phyloP scores from a whole-genome alignment of 177 flowering plant genomes.

The Tripterygium wilfordii region DNA sequence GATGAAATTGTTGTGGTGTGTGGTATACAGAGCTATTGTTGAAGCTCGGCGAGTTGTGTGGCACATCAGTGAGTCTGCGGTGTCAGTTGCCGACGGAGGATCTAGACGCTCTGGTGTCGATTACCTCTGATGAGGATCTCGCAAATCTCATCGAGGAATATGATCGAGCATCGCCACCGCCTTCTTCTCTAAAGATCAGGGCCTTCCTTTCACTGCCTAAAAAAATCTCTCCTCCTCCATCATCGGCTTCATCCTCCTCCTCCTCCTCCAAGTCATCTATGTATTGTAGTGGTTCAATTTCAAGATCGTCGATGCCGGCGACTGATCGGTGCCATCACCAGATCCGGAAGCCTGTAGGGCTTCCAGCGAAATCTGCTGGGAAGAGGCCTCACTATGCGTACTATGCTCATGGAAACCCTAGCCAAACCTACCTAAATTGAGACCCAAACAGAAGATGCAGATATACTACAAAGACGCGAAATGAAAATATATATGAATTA shows the following conservation, averaged over 20 bases:
- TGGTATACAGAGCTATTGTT: constrained; percentile 52
- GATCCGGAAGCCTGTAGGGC: not conserved
- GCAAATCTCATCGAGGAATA: constrained; percentile 81
- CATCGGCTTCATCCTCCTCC: not conserved
- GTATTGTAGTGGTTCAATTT: not conserved
- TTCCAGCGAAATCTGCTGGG: not conserved
- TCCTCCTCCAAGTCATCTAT: not conserved
- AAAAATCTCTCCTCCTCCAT: not conserved
- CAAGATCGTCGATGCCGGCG: not conserved
- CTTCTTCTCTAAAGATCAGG: constrained; percentile 57
- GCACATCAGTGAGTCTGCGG: constrained; percentile 53
- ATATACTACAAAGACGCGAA: not conserved
- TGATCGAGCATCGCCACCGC: constrained; percentile 38
- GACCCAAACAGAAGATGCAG: not conserved
- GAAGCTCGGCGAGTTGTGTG: constrained; percentile 77
- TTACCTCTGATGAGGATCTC: constrained; percentile 88
- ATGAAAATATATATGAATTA: not conserved
- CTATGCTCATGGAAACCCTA: constrained; percentile 1
- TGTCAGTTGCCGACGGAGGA: constrained; percentile 89
- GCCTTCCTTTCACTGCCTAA: constrained; percentile 59
- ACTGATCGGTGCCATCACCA: constrained; percentile 1
- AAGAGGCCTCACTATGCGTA: not conserved
- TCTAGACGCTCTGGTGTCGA: constrained; percentile 76
- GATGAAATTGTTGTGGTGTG: constrained; percentile 8
- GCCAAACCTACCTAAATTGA: not conserved